These are phyloP conservation scores for Lachancea quebecensis DNA, from an alignment of 805 yeast genomes.

Conservation along the genomic window DNA sequence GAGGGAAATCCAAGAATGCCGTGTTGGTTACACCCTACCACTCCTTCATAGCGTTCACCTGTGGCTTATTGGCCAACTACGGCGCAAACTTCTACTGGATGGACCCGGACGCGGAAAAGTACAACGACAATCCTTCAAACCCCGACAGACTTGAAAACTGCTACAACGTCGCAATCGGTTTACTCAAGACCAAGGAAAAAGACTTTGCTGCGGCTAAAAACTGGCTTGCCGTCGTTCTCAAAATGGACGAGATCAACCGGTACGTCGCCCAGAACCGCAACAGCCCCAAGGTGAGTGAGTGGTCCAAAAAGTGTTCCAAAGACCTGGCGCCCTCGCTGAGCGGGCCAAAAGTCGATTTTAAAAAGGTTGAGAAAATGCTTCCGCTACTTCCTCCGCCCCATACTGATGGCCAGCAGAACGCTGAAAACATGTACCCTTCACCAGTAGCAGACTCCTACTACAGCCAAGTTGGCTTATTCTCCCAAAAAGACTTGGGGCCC, in stretches of 20 bases:
- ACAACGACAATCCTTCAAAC: not conserved
- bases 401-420: not conserved
- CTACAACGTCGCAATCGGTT: not conserved
- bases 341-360: not conserved
- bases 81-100: conserved; percentile 11
- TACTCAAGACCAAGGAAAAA: conserved; percentile 5
- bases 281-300: not conserved
- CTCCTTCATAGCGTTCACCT: conserved; percentile 8
- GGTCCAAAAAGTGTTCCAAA: not conserved
- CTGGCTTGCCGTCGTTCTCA: conserved; percentile 7
- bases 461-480: not conserved
- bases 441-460: not conserved
- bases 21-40: conserved; percentile 6
- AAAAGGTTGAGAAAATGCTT: conserved; percentile 1
- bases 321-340: not conserved
- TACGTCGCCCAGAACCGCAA: conserved; percentile 3
- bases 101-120: conserved; percentile 8
- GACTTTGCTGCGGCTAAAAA: conserved; percentile 3
- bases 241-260: conserved; percentile 7
- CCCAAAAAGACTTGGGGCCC: not conserved
- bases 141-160: conserved; percentile 1
- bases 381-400: conserved; percentile 2
- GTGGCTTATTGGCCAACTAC: conserved; percentile 7
- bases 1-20: not conserved
- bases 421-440: not conserved